Base-by-base conservation (phyloP, 108 stramenopile species). In the Cylindrotheca fusiformis region DNA sequence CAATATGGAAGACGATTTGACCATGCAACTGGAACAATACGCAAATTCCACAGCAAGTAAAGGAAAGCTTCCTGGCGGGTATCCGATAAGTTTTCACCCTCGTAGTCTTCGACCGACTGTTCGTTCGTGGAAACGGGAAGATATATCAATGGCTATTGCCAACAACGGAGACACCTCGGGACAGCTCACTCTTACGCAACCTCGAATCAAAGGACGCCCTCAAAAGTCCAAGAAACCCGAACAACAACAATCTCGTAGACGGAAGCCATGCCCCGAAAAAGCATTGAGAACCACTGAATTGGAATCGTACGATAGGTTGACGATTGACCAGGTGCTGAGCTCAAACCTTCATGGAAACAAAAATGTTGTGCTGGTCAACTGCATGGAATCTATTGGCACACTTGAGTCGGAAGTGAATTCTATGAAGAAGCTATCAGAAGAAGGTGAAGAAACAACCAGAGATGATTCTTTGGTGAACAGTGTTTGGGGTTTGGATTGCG, bases 401-500 rank as follows among this genome's bases (percentile, higher is more conserved):
- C 31, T 51, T 29, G 62, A 30, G 29, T 48, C 14, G 12, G 48
- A 51, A 50, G 49, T 63, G 29, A 21, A 53, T n/a, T 50, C 52
- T 46, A 48, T 62, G 12, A 23, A 25, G 21, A 17, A 24, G 18
- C 22, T 29, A 25, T 10, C 32, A 1, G 18, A 50, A 29, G 19
- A 50, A 32, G 29, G 50, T 29, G 22, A 28, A 50, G 12, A n/a
- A 25, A 54, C 2, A 21, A 24, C 3, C 36, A 55, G 10, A 49
- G 52, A 28, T 45, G 26, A 31, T 18, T 17, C 54, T 29, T 29
- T 67, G 1, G 20, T 67, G 18, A 58, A 58, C 26, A 33, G 32
- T n/a, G 28, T 59, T 19, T 78, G 77, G 77, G 77, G 72, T 2
- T 18, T 78, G 0, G 77, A 78, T 51, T 68, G 72, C 46, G 77